Percentiles rank a stretch among this genome's conserved stretches.
Conservation (phyloP, 1,139 yeast species). For the Debaryomycetaceae sp. region DNA sequence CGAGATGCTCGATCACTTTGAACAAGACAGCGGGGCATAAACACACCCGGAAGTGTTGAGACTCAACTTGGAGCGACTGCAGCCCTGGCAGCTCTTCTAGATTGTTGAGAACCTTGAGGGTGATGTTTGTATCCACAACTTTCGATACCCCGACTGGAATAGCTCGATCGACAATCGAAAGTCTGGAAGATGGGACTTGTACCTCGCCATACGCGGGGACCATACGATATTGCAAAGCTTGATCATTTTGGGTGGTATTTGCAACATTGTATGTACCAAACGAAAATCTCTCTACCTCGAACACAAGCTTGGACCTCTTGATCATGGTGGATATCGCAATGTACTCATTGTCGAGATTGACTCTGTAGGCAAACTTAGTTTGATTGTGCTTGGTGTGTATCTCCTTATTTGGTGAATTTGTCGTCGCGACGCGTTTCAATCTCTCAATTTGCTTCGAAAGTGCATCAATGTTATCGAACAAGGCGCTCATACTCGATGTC, state of each 20-base stretch:
- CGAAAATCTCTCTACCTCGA: slow-evolving; percentile 28
- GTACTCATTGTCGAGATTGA: slow-evolving; percentile 30
- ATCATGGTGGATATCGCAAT: slow-evolving; percentile 31
- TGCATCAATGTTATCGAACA: slow-evolving; percentile 1
- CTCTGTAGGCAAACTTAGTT: slow-evolving; percentile 18
- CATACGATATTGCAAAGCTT: slow-evolving; percentile 6
- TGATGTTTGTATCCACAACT: slow-evolving; percentile 37
- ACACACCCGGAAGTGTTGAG: slow-evolving; percentile 54
- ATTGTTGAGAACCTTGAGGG: slow-evolving; percentile 34
- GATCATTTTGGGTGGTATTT: slow-evolving; percentile 10
- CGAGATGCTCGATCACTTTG: slow-evolving; percentile 26
- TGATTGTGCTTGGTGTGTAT: not conserved
- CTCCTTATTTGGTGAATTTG: not conserved
- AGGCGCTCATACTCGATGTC: no score
- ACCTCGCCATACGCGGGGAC: slow-evolving; percentile 37
- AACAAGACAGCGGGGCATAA: slow-evolving; percentile 49
- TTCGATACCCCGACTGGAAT: slow-evolving; percentile 44
- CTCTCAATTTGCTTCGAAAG: no score
- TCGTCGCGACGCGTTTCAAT: no score
- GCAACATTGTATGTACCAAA: slow-evolving; percentile 21
- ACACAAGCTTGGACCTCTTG: slow-evolving; percentile 28
- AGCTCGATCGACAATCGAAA: slow-evolving; percentile 31
- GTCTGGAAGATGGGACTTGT: slow-evolving; percentile 36
- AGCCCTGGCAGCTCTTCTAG: slow-evolving; percentile 15
- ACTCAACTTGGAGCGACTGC: slow-evolving; percentile 53